Percentiles rank a stretch among this genome's conserved stretches.
Conservation (phyloP, 805 yeast species). For the Jamesozyma hellenica region DNA sequence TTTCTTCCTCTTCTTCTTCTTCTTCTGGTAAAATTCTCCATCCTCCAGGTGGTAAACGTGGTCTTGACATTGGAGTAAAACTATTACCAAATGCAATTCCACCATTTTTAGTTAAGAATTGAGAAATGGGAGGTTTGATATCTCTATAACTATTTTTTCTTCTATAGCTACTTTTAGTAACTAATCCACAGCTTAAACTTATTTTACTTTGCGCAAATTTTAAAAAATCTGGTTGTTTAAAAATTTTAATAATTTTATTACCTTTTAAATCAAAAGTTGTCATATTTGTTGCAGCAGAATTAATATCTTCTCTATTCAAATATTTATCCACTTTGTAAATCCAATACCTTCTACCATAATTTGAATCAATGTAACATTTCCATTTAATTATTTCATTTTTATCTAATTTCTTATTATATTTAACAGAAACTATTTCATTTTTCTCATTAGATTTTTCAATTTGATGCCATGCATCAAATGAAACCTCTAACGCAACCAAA, state of each 20-base stretch:
- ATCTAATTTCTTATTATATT: constrained; percentile 12
- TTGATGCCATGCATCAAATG: constrained; percentile 37
- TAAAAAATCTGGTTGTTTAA: constrained; percentile 32
- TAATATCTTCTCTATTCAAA: constrained; percentile 28
- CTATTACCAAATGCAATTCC: constrained; percentile 19
- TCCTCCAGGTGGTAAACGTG: constrained; percentile 28
- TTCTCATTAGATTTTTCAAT: constrained; percentile 22
- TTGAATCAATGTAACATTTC: constrained; percentile 30
- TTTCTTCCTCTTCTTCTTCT: constrained; percentile 6
- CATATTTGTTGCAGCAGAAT: constrained; percentile 28
- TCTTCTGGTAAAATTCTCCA: constrained; percentile 27
- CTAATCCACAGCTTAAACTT: constrained; percentile 30
- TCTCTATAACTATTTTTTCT: constrained; percentile 25
- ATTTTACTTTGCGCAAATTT: constrained; percentile 33
- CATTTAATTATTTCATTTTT: constrained; percentile 18
- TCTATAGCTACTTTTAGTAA: constrained; percentile 21
- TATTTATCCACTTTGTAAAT: constrained; percentile 40
- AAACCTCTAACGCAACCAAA: constrained; percentile 59
- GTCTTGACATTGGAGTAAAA: constrained; percentile 17
- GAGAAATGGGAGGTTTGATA: constrained; percentile 27
- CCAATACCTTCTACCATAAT: constrained; percentile 73
- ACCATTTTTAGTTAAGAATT: constrained; percentile 26
- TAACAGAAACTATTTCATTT: constrained; percentile 19
- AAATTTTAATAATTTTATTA: constrained; percentile 38
- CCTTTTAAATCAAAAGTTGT: constrained; percentile 60